A percentile compares a stretch with the other conserved stretches of the same genome.
Conservation (phyloP, 2,329 filamentous ascomycete species). For the Stachybotrys chlorohalonatus region DNA sequence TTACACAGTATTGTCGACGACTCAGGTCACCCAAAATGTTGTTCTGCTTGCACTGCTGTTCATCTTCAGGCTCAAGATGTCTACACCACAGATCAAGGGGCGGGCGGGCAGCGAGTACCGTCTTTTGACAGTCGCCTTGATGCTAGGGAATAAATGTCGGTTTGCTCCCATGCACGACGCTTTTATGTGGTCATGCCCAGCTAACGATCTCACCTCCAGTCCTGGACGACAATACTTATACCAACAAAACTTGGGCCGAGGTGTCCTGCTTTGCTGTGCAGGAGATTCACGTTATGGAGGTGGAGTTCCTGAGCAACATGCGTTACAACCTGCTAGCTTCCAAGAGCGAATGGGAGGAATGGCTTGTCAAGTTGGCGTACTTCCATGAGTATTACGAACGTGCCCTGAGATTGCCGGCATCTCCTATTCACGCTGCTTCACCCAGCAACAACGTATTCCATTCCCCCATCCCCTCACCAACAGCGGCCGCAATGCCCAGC, state of each 20-base stretch:
- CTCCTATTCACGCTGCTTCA: slow-evolving; percentile 32
- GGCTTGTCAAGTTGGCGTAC: slow-evolving; percentile 73
- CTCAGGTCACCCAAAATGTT: slow-evolving; percentile 93
- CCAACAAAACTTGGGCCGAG: slow-evolving; percentile 98
- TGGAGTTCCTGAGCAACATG: slow-evolving; percentile 99
- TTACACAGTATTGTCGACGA: slow-evolving; percentile 79
- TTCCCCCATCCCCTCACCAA: slow-evolving; percentile 44
- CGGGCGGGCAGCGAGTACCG: slow-evolving; percentile 91
- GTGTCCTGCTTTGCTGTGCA: slow-evolving; percentile 89
- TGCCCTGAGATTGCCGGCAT: slow-evolving; percentile 40
- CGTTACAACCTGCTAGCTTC: slow-evolving; percentile 87
- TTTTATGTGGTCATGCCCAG: slow-evolving; percentile 14
- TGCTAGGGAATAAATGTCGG: slow-evolving; percentile 92
- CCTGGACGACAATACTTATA: slow-evolving; percentile 97
- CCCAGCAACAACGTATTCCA: slow-evolving; percentile 26
- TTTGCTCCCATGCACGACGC: neutral
- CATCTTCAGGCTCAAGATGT: slow-evolving; percentile 85
- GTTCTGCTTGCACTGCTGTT: slow-evolving; percentile 84
- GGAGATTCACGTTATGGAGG: slow-evolving; percentile 98
- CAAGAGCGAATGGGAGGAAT: slow-evolving; percentile 75
- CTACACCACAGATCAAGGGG: slow-evolving; percentile 81
- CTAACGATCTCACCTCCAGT: slow-evolving; percentile 36
- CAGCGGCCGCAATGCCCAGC: slow-evolving; percentile 19
- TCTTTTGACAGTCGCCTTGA: slow-evolving; percentile 85
- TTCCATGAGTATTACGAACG: slow-evolving; percentile 78